Base-by-base conservation (phyloP, 345 rosid genomes). In the Linum tenue region DNA sequence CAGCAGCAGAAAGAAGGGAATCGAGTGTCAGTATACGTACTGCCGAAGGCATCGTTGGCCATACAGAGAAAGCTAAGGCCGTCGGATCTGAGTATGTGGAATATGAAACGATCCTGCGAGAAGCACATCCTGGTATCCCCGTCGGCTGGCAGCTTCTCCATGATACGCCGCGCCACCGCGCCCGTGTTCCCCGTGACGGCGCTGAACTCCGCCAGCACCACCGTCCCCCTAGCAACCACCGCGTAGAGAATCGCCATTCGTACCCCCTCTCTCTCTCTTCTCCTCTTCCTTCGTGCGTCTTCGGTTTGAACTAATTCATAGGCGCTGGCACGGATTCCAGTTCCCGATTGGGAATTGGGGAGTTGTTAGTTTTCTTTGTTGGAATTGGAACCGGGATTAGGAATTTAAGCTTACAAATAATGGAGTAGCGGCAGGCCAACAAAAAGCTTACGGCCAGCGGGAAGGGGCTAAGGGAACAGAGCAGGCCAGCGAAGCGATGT, bases 21-120 rank as follows among this genome's bases (percentile, higher is more conserved):
- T 16, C 37, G 58, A 65, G n/a, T 22, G 17, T 56, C 62, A 39
- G 60, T 8, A 57, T 37, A 65, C 96, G 51, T 63, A 94, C 99
- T 87, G 71, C 99, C 99, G 16, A 94, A 91, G 68, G 92, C 82
- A 41, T 91, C 95, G 69, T 91, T 87, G 37, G 99, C 97, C 99
- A 94, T 90, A 72, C 97, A 94, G 75, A 94, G 89, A 75, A 88
- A 94, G 69, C 78, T 78, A 72, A 94, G 85, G 64, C 95, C 96
- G 69, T 85, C 91, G 51, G 96, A 88, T 86, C 95, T 86, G 69
- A 90, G 92, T 37, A 94, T 84, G 70, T 94, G 99, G 77, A 94
- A 94, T 75, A 90, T 90, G 66, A 80, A 94, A 7, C 88, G 88
- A 62, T 94, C 97, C 79, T 94, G 99, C 0, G 99, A 90, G 83